phyloP scores from a whole-genome alignment of 257 asterid species.

The Gardenia jasminoides region DNA sequence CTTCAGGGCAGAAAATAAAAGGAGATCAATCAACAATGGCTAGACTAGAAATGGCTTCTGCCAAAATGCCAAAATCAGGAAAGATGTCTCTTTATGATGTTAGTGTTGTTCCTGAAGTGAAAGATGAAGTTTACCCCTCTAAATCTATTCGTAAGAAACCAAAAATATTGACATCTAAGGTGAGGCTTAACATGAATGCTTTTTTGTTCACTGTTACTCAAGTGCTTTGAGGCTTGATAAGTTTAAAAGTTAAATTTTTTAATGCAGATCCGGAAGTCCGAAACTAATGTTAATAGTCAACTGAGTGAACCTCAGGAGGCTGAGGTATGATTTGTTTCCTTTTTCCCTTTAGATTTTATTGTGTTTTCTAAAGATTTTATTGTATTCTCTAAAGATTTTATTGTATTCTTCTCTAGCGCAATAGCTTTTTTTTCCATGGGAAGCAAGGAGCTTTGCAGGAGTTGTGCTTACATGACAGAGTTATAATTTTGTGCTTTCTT shows the following conservation, averaged over 20 bases:
- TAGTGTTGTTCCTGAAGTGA: constrained; percentile 45
- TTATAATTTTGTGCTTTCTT: background rate
- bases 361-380: too few relatives aligned
- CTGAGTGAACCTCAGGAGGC: background rate
- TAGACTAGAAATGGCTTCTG: constrained; percentile 49
- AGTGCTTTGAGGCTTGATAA: constrained; percentile 20
- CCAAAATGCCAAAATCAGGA: constrained; percentile 51
- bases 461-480: background rate
- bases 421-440: background rate
- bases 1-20: constrained; percentile 50
- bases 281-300: constrained; percentile 40
- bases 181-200: constrained; percentile 17
- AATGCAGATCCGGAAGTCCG: constrained; percentile 59
- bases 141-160: constrained; percentile 51
- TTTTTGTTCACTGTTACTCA: constrained; percentile 15
- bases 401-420: too few relatives aligned
- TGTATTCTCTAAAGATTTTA: too few relatives aligned
- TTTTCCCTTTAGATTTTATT: background rate
- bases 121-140: constrained; percentile 38
- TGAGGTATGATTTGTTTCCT: background rate
- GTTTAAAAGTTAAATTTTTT: constrained; percentile 25
- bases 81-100: constrained; percentile 40
- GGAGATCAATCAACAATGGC: constrained; percentile 36
- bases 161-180: constrained; percentile 53
- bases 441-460: background rate